Percentiles rank a stretch among this genome's conserved stretches.
These are phyloP conservation scores for Neospermospora avenae DNA, from an alignment of 2,329 filamentous ascomycete species.

Conservation along the genomic window DNA sequence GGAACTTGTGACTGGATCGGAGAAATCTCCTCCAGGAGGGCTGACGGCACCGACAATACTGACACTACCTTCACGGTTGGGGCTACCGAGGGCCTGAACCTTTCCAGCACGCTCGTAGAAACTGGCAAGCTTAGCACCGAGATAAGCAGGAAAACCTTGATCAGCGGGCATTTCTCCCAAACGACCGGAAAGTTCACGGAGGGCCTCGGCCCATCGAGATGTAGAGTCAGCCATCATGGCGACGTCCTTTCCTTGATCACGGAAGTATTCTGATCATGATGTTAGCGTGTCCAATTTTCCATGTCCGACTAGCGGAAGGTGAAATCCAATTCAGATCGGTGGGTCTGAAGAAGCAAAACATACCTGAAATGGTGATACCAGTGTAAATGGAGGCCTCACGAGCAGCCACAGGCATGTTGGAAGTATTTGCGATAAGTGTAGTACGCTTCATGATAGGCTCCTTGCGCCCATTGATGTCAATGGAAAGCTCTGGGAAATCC, in stretches of 20 bases:
- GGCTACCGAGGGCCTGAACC: constrained; percentile 80
- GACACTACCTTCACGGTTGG: constrained; percentile 85
- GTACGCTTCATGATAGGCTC: constrained; percentile 99
- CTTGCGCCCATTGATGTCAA: constrained; percentile 88
- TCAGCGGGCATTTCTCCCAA: neutral
- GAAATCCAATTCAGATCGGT: too few species aligned
- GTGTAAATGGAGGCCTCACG: constrained; percentile 99
- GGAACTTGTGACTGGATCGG: constrained; percentile 90
- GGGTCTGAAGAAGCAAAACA: neutral
- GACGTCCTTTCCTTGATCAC: constrained; percentile 94
- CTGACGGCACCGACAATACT: constrained; percentile 97
- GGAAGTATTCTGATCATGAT: constrained; percentile 82
- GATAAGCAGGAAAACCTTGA: constrained; percentile 85
- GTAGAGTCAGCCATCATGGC: constrained; percentile 99
- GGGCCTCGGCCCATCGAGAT: constrained; percentile 96
- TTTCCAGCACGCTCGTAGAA: constrained; percentile 99
- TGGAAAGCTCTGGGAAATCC: constrained; percentile 98
- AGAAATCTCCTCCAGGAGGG: constrained; percentile 97
- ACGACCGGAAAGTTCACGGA: constrained; percentile 86
- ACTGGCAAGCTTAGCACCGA: constrained; percentile 93
- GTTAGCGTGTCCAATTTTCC: neutral
- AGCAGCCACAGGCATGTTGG: constrained; percentile 98
- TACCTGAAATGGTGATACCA: constrained; percentile 52
- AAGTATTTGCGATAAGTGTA: constrained; percentile 96
- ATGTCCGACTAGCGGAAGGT: too few species aligned